Evolutionary conservation across 805 yeast species (phyloP).

Genomic region (Saccharomycopsis fibuligera): DNA sequence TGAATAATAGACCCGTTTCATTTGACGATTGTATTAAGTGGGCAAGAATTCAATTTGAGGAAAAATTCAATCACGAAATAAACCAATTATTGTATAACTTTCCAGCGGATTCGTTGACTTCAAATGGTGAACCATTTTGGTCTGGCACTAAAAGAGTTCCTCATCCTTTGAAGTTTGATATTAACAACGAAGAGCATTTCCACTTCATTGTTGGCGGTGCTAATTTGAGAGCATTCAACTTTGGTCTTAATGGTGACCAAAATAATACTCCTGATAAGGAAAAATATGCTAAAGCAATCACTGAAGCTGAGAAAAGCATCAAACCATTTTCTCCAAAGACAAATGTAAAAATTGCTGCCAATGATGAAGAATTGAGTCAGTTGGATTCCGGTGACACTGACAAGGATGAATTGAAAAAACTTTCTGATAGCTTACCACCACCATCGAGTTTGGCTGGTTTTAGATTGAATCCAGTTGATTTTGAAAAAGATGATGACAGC

Average conservation of each 20-base stretch:
- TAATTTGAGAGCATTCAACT: slow-evolving; percentile 81
- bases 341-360: slow-evolving; percentile 74
- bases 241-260: slow-evolving; percentile 76
- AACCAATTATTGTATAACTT: slow-evolving; percentile 87
- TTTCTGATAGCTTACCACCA: slow-evolving; percentile 78
- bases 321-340: slow-evolving; percentile 71
- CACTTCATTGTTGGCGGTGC: slow-evolving; percentile 86
- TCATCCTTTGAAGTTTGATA: slow-evolving; percentile 70
- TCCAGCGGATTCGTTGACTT: slow-evolving; percentile 89
- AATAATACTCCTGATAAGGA: slow-evolving; percentile 40
- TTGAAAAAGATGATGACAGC: slow-evolving; percentile 96
- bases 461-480: slow-evolving; percentile 82
- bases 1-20: slow-evolving; percentile 75
- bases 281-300: slow-evolving; percentile 49
- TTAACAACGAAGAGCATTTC: slow-evolving; percentile 69
- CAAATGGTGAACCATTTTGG: slow-evolving; percentile 94
- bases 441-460: slow-evolving; percentile 87
- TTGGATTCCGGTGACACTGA: slow-evolving; percentile 52
- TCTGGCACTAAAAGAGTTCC: slow-evolving; percentile 98
- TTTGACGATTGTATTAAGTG: slow-evolving; percentile 93
- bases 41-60: slow-evolving; percentile 89
- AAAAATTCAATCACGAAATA: slow-evolving; percentile 78
- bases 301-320: slow-evolving; percentile 33
- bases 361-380: slow-evolving; percentile 64
- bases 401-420: slow-evolving; percentile 54